Evolutionary conservation across 192 early-diverging fungal genomes (phyloP), one percentile per base, ranked within the genome.

Genomic region (Kappamyces sp.): DNA sequence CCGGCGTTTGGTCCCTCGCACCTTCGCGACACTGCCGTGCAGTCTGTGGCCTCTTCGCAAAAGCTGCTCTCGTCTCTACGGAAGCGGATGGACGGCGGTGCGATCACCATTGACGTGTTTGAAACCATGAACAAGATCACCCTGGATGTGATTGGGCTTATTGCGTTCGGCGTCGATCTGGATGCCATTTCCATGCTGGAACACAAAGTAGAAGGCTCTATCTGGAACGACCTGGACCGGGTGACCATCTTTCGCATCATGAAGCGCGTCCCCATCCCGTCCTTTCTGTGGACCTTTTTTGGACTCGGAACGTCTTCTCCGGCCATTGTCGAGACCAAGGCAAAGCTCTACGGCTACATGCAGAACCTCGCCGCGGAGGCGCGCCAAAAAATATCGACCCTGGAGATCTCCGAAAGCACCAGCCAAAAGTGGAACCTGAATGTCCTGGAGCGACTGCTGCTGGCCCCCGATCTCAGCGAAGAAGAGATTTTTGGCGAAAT

Each of bases 1-100:
- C 74, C 78, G 2, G 78, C 65, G n/a, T 80, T 80, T 68, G 69
- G 64, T 2, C 78, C 78, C 29, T 22, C 41, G 12, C 71, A 77
- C 36, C 50, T 80, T 22, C 22, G 22, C 22, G 22, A 22, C 22
- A 22, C 22, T 22, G 22, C 22, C 22, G 22, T 22, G 22, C 22
- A 22, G 22, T 22, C 22, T 22, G 22, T 22, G 22, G 22, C 22
- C 22, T 22, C 22, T 22, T 22, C 22, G 22, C 22, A 22, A 22
- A 22, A 22, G 22, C 22, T 22, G 22, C 22, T 22, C 22, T 22
- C 22, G 22, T 22, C 22, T 22, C 22, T 22, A 22, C 22, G 22
- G 22, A 22, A 22, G 22, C 22, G 22, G 22, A 22, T 22, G 22
- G 22, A 22, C 22, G 22, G 22, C 22, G 22, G 22, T 22, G 22